phyloP scores from a whole-genome alignment of 441 rosid genomes.

The Breynia disticha region DNA sequence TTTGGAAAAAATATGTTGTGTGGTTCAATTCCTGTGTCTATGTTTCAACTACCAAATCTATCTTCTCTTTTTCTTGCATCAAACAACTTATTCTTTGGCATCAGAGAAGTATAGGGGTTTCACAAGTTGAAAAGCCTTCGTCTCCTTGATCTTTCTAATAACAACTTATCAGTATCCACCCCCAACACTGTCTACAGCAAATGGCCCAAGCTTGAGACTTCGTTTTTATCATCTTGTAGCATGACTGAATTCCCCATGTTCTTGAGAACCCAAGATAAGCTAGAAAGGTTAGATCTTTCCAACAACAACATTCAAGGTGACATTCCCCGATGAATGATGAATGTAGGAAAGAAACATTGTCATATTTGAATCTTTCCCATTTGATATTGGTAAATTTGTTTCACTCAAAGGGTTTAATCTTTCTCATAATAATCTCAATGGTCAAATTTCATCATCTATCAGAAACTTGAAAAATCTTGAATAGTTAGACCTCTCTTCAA shows the following conservation, averaged over 20 bases:
- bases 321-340: not conserved
- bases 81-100: no score
- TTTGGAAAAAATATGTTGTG: not conserved
- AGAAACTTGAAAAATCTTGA: no score
- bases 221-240: not conserved
- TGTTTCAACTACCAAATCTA: not conserved
- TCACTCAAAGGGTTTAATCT: no score
- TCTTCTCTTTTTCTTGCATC: not conserved
- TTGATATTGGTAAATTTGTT: no score
- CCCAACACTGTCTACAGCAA: not conserved
- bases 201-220: not conserved
- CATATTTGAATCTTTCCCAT: slow-evolving; percentile 4
- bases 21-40: not conserved
- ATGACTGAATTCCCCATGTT: not conserved
- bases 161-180: not conserved
- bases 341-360: not conserved
- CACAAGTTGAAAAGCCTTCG: no score
- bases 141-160: no score
- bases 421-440: no score
- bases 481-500: no score
- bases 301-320: not conserved
- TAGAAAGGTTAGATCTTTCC: not conserved
- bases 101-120: no score
- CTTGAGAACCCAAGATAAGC: not conserved
- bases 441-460: no score